Base-by-base conservation (phyloP, 2,329 filamentous ascomycete species). In the Xylaria hypoxylon region DNA sequence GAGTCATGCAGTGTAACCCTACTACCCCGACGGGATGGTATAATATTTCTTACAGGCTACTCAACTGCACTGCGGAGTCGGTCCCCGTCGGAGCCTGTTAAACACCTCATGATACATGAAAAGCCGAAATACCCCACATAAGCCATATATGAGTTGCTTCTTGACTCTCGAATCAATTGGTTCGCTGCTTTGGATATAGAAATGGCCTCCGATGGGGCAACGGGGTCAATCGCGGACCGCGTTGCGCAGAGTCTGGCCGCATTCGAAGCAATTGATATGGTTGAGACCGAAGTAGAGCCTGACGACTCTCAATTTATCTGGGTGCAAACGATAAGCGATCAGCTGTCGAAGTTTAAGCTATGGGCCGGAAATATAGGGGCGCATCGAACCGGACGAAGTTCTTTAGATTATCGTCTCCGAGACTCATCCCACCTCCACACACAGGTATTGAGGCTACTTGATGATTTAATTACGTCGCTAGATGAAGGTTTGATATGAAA, bases 371-470 rank as follows among this genome's bases (percentile, higher is more conserved):
- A 72, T 60, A 71, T 72, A 45, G 69, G 65, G 31, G 70, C 70
- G 4, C 69, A 71, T 65, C 63, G 55, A 44, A 64, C 45, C 15
- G 69, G 69, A 13, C 55, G 48, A 22, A 67, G 70, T 61, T 72
- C 69, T 24, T 68, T 71, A 22, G 70, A 71, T 59, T 68, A 72
- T 52, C 67, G 70, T 35, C 67, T 72, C 5, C 59, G 69, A 57
- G 70, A 72, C 33, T 69, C 70, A 3, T 71, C 70, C 10, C 62
- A 65, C n/a, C 60, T 72, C 56, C 74, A 64, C 0, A 42, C 68
- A 1, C 70, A 73, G 22, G 70, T 77, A 0, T 0, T 72, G 0
- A 71, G 64, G 2, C 67, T 79, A 1, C 67, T 79, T 0, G 26
- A 31, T 1, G 71, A 73, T 1, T 57, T 77, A 1, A 61, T 17